These are phyloP conservation scores for Blastocystis sp. DNA, from an alignment of 352 stramenopile species.

Conservation along the genomic window DNA sequence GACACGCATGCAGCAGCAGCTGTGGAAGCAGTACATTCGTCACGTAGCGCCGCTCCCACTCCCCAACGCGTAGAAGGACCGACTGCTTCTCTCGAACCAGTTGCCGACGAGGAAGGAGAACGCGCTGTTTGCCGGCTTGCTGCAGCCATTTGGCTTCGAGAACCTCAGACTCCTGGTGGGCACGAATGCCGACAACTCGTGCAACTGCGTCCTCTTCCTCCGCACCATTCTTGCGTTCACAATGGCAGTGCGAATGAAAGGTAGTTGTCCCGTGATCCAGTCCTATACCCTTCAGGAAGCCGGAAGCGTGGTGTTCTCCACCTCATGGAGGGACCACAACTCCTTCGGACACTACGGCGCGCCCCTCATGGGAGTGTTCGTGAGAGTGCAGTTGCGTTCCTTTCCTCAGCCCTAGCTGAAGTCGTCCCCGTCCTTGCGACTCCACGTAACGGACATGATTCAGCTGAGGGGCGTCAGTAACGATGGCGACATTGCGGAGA, in stretches of 20 bases:
- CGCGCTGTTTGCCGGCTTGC: not conserved
- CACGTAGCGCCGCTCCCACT: not conserved
- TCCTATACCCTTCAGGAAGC: not conserved
- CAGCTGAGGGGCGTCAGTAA: conserved; percentile 39
- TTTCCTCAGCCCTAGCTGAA: not conserved
- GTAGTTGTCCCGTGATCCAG: conserved; percentile 26
- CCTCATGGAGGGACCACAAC: conserved; percentile 25
- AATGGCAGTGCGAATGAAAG: not conserved
- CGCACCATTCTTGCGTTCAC: conserved; percentile 8
- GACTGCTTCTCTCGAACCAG: not conserved
- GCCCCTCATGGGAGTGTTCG: conserved; percentile 29
- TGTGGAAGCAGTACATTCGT: conserved; percentile 10
- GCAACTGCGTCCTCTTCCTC: conserved; percentile 25
- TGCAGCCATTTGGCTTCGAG: not conserved
- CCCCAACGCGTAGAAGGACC: conserved; percentile 1
- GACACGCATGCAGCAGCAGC: not conserved
- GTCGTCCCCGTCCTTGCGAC: not conserved
- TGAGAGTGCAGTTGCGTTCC: not conserved
- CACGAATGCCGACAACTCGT: not conserved
- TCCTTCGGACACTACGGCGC: conserved; percentile 54
- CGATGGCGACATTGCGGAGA: not conserved
- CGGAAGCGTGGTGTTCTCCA: conserved; percentile 38
- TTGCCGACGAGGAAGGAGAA: not conserved
- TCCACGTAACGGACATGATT: not conserved
- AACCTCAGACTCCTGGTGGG: not conserved